phyloP scores from a whole-genome alignment of 768 basidiomycete species.

The Lactifluus subvellereus region DNA sequence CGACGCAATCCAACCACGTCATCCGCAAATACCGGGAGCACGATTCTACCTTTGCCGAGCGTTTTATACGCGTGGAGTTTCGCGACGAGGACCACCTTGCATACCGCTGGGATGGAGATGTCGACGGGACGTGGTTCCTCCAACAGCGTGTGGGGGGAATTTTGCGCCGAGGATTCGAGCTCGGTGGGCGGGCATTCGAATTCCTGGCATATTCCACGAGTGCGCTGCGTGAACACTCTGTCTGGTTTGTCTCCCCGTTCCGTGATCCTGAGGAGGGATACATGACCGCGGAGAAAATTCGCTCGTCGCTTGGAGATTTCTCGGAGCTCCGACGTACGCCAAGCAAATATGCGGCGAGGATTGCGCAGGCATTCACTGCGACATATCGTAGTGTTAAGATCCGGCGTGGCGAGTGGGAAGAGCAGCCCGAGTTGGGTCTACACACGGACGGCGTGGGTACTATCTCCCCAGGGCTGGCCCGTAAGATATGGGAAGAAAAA shows the following conservation, averaged over 20 bases:
- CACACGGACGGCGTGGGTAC: slow-evolving; percentile 83
- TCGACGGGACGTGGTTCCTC: slow-evolving; percentile 54
- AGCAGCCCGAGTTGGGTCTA: slow-evolving; percentile 51
- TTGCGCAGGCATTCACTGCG: slow-evolving; percentile 80
- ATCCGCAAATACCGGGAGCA: slow-evolving; percentile 50
- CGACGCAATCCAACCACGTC: slow-evolving; percentile 73
- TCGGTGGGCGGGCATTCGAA: slow-evolving; percentile 68
- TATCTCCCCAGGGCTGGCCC: slow-evolving; percentile 53
- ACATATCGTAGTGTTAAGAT: slow-evolving; percentile 70
- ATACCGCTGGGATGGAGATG: slow-evolving; percentile 63
- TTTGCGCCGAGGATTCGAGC: slow-evolving; percentile 57
- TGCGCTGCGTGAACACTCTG: slow-evolving; percentile 72
- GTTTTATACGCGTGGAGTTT: slow-evolving; percentile 80
- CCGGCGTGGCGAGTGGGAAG: slow-evolving; percentile 50
- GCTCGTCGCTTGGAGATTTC: slow-evolving; percentile 65
- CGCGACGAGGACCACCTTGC: slow-evolving; percentile 76
- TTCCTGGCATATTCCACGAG: slow-evolving; percentile 82
- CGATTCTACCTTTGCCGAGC: slow-evolving; percentile 44
- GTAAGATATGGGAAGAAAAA: slow-evolving; percentile 53
- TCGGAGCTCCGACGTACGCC: slow-evolving; percentile 40
- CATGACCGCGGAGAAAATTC: slow-evolving; percentile 54
- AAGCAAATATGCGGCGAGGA: slow-evolving; percentile 76
- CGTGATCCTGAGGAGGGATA: slow-evolving; percentile 36
- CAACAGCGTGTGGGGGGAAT: slow-evolving; percentile 29
- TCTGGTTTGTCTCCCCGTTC: slow-evolving; percentile 77